Evolutionary conservation across 306 rosid species (phyloP).

Genomic region (Casuarina cunninghamiana): DNA sequence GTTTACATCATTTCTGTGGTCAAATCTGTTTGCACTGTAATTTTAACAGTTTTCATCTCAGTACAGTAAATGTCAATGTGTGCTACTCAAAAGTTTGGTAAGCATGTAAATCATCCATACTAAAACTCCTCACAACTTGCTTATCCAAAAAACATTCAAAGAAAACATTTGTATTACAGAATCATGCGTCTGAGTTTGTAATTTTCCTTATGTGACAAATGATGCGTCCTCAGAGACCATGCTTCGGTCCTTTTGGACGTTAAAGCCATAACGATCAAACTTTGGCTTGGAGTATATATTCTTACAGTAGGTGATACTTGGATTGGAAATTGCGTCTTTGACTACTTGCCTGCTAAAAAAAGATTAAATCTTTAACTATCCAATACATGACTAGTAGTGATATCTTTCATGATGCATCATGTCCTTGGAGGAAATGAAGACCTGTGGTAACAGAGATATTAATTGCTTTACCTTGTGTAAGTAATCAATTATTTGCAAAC

Average conservation of each 20-base stretch:
- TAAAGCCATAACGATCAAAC: background rate
- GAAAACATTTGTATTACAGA: background rate
- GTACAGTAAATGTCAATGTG: background rate
- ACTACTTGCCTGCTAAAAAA: slow-evolving; percentile 16
- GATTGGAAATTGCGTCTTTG: background rate
- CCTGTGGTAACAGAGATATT: background rate
- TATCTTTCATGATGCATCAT: background rate
- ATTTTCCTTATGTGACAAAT: background rate
- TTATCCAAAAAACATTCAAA: too few species aligned
- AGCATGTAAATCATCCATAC: background rate
- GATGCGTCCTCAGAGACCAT: background rate
- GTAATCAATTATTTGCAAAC: background rate
- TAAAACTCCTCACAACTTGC: too few species aligned
- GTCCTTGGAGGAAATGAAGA: background rate
- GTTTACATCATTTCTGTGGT: background rate
- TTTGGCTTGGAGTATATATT: slow-evolving; percentile 13
- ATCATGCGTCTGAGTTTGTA: background rate
- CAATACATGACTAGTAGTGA: background rate
- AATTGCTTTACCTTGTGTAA: background rate
- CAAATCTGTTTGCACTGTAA: background rate
- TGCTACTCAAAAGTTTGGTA: background rate
- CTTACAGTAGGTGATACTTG: background rate
- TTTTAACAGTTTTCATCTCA: background rate
- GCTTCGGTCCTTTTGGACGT: background rate
- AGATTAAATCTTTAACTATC: slow-evolving; percentile 5